Evolutionary conservation across 441 rosid genomes (phyloP).

Genomic region (Erodium moschatum): DNA sequence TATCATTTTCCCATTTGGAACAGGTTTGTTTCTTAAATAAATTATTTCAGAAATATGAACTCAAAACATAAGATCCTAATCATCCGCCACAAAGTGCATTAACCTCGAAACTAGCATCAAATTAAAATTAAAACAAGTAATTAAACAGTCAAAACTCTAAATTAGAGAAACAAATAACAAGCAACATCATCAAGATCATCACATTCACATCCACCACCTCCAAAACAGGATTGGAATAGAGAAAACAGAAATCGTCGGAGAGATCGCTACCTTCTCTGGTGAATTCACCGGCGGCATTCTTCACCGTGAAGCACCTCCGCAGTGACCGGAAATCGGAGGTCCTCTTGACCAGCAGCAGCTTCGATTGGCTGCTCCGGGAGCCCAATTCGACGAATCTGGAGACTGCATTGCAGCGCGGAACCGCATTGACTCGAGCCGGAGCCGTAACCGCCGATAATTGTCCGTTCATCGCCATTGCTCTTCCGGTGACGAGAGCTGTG

Average conservation of each 20-base stretch:
- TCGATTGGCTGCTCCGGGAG: not conserved
- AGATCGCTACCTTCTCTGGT: conserved; percentile 2
- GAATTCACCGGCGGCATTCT: not conserved
- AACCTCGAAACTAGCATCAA: not conserved
- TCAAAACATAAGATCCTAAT: not conserved
- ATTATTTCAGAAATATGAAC: too few species aligned
- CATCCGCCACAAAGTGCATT: not conserved
- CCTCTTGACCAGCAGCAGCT: conserved; percentile 2
- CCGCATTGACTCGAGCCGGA: too few species aligned
- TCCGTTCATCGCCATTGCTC: not conserved
- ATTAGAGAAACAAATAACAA: too few species aligned
- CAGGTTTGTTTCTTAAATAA: not conserved
- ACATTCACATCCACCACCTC: too few species aligned
- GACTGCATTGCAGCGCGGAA: conserved; percentile 3
- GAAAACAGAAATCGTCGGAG: not conserved
- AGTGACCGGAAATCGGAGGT: not conserved
- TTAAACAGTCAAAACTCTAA: too few species aligned
- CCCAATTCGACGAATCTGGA: not conserved
- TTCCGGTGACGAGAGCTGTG: not conserved
- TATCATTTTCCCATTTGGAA: not conserved
- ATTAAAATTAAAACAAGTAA: too few species aligned
- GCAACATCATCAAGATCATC: too few species aligned
- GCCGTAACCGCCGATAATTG: not conserved
- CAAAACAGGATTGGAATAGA: not conserved
- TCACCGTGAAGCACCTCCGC: conserved; percentile 4